phyloP scores from a whole-genome alignment of 441 rosid genomes.

The Pelargonium citronellum region DNA sequence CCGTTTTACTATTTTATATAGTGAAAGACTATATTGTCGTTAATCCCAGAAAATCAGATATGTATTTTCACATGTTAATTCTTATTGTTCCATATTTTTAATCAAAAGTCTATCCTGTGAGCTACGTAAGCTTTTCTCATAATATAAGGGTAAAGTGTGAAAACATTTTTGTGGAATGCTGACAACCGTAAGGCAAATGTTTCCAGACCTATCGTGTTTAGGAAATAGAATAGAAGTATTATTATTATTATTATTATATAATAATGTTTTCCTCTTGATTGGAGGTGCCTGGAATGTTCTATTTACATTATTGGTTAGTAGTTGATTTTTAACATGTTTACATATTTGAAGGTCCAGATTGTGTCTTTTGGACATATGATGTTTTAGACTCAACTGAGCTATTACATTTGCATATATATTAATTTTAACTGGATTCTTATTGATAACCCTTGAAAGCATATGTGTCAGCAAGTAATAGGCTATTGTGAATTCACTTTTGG shows the following conservation, averaged over 20 bases:
- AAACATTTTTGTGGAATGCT: background rate
- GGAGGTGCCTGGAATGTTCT: background rate
- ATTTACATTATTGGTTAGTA: background rate
- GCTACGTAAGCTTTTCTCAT: background rate
- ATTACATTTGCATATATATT: slow-evolving; percentile 20
- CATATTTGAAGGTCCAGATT: background rate
- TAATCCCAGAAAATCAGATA: background rate
- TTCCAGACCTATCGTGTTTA: background rate
- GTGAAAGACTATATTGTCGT: background rate
- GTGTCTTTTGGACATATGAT: slow-evolving; percentile 15
- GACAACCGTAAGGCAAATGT: background rate
- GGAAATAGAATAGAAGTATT: background rate
- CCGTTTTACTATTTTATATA: background rate
- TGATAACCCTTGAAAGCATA: slow-evolving; percentile 35
- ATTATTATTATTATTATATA: too few relatives aligned
- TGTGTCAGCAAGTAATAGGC: slow-evolving; percentile 32
- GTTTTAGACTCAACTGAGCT: slow-evolving; percentile 10
- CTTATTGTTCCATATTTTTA: background rate
- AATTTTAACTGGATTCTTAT: slow-evolving; percentile 18
- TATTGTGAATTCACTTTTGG: slow-evolving; percentile 28
- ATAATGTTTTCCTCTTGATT: background rate
- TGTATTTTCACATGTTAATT: background rate
- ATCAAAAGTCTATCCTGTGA: background rate
- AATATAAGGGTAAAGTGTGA: background rate
- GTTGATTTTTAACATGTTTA: background rate